Evolutionary conservation across 495 filamentous ascomycete genomes (phyloP).

Genomic region (Hypoxylon cercidicola): DNA sequence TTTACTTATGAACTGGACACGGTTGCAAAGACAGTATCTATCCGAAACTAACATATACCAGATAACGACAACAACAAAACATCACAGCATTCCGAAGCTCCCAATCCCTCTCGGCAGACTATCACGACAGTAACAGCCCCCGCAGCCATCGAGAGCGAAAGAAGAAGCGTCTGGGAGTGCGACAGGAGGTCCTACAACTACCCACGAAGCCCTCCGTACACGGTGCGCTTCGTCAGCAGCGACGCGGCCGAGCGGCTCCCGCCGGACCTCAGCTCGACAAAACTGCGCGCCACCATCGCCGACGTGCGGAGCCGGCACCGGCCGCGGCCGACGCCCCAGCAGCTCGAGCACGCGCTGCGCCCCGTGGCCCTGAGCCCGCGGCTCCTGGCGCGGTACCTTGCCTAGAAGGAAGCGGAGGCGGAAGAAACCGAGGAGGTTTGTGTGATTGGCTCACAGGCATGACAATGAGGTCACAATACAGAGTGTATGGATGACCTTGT

Average conservation of each 20-base stretch:
- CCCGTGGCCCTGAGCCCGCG: constrained; percentile 20
- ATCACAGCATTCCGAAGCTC: too few species aligned
- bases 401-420: background rate
- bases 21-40: too few species aligned
- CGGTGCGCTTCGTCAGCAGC: constrained; percentile 20
- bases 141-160: too few species aligned
- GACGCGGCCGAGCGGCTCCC: constrained; percentile 11
- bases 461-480: too few species aligned
- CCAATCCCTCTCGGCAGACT: too few species aligned
- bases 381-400: constrained; percentile 10
- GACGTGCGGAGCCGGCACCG: background rate
- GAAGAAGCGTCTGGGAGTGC: constrained; percentile 21
- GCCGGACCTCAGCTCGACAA: constrained; percentile 29
- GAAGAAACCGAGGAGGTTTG: background rate
- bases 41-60: too few species aligned
- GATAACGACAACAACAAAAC: too few species aligned
- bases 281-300: constrained; percentile 7
- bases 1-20: too few species aligned
- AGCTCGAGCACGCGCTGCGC: constrained; percentile 7
- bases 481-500: too few species aligned
- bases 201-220: too few species aligned
- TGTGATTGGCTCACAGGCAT: too few species aligned
- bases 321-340: background rate
- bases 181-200: background rate
- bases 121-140: background rate